phyloP scores from a whole-genome alignment of 1,139 yeast genomes.

The Taiozyma sp. region DNA sequence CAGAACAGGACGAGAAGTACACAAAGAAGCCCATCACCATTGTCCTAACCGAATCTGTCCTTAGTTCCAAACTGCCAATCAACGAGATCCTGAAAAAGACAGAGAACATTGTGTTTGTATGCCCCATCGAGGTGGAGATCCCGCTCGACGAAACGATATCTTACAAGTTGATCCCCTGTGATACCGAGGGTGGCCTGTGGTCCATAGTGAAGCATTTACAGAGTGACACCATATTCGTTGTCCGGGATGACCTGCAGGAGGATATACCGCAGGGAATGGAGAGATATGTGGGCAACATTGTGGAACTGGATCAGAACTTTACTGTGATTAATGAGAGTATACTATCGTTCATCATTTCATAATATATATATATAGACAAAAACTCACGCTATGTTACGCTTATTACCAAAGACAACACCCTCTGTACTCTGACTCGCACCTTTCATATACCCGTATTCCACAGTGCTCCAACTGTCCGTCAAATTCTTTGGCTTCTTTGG shows the following conservation, averaged over 20 bases:
- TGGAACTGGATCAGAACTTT: slow-evolving; percentile 21
- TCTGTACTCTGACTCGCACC: slow-evolving; percentile 50
- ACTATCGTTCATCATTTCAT: slow-evolving; percentile 1
- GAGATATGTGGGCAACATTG: slow-evolving; percentile 24
- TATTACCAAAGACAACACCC: slow-evolving; percentile 44
- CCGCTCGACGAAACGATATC: slow-evolving; percentile 14
- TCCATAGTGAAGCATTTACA: slow-evolving; percentile 36
- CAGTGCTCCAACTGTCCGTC: slow-evolving; percentile 41
- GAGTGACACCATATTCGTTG: slow-evolving; percentile 29
- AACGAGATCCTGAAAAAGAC: slow-evolving; percentile 20
- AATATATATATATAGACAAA: background rate
- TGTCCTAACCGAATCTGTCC: slow-evolving; percentile 21
- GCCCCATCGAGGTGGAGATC: slow-evolving; percentile 27
- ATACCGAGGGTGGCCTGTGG: slow-evolving; percentile 35
- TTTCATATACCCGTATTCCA: slow-evolving; percentile 52
- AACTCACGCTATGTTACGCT: slow-evolving; percentile 35
- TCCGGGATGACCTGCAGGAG: slow-evolving; percentile 25
- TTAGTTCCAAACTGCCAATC: slow-evolving; percentile 22
- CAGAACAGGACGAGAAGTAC: slow-evolving; percentile 7
- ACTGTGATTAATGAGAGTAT: slow-evolving; percentile 20
- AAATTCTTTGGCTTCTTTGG: slow-evolving; percentile 33
- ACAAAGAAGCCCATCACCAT: slow-evolving; percentile 20
- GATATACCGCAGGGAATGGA: slow-evolving; percentile 26
- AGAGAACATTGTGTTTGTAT: slow-evolving; percentile 23
- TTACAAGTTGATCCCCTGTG: slow-evolving; percentile 33